These are phyloP conservation scores for Alternaria burnsii DNA, from an alignment of 2,329 filamentous ascomycete genomes.

Conservation along the genomic window DNA sequence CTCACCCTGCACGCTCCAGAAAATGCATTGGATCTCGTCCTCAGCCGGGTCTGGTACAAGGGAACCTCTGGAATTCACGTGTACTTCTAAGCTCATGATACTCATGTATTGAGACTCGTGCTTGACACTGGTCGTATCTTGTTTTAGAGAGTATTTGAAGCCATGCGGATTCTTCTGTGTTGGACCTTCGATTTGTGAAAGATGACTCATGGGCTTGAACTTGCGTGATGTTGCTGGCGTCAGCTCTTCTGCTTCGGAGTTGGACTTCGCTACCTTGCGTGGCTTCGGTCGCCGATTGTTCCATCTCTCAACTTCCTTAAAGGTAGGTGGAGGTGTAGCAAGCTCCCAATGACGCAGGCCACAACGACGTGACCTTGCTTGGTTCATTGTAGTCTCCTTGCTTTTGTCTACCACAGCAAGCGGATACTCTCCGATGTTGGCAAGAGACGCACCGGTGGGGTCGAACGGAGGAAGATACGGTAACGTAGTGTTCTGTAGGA, in stretches of 20 bases:
- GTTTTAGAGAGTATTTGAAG: constrained; percentile 85
- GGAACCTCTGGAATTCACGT: constrained; percentile 84
- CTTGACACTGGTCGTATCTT: constrained; percentile 76
- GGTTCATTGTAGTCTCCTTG: constrained; percentile 61
- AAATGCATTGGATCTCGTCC: constrained; percentile 86
- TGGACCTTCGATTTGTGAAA: constrained; percentile 88
- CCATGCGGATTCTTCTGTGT: constrained; percentile 84
- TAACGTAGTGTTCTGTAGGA: constrained; percentile 75
- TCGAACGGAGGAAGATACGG: constrained; percentile 85
- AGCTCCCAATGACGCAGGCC: constrained; percentile 80
- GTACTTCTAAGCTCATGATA: constrained; percentile 91
- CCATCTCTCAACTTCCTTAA: constrained; percentile 75
- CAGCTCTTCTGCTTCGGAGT: constrained; percentile 10
- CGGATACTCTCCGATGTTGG: constrained; percentile 64
- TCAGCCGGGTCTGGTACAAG: constrained; percentile 88
- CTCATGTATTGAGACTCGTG: constrained; percentile 95
- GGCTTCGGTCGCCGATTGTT: constrained; percentile 53
- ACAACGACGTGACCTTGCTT: constrained; percentile 65
- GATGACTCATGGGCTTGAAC: constrained; percentile 33
- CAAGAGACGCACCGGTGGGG: constrained; percentile 64
- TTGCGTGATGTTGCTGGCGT: constrained; percentile 23
- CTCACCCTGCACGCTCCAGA: constrained; percentile 87
- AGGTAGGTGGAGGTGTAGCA: constrained; percentile 72
- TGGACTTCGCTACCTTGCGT: constrained; percentile 16
- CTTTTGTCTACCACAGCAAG: constrained; percentile 60